A percentile compares a stretch with the other conserved stretches of the same genome.
phyloP scores from a whole-genome alignment of 164 flowering plant genomes.

The Sedum album region DNA sequence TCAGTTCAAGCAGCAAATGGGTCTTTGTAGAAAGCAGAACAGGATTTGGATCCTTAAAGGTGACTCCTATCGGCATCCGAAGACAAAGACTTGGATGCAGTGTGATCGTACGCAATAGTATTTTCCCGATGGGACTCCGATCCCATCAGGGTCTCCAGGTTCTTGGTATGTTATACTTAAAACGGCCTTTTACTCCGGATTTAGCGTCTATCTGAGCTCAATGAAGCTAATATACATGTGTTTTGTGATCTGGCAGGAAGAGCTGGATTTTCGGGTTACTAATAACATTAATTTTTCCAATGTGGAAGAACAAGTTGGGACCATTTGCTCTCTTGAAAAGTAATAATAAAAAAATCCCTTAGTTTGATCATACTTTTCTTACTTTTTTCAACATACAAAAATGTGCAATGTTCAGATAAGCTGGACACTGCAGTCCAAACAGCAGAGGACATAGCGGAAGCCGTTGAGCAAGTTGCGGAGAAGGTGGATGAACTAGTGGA shows the following conservation, averaged over 20 bases:
- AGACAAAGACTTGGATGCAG: background rate
- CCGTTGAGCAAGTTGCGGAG: conserved; percentile 4
- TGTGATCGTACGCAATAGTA: background rate
- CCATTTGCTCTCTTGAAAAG: conserved; percentile 8
- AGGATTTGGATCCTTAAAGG: background rate
- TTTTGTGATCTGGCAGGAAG: background rate
- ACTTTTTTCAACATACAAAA: background rate
- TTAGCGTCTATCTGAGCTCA: no score
- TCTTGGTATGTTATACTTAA: background rate
- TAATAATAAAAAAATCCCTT: background rate
- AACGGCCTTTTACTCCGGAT: no score
- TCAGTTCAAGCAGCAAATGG: background rate
- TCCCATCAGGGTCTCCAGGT: background rate
- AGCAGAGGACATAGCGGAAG: conserved; percentile 4
- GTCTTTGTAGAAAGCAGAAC: background rate
- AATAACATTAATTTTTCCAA: background rate
- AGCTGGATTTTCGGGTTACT: conserved; percentile 6
- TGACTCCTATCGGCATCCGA: background rate
- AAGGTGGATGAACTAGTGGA: background rate
- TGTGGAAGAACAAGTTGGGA: conserved; percentile 4
- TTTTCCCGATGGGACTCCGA: background rate
- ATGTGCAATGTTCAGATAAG: background rate
- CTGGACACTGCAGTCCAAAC: background rate
- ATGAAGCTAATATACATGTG: background rate
- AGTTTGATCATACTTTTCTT: background rate